Evolutionary conservation across 2,329 filamentous ascomycete species (phyloP), one percentile per base, ranked within the genome.

Genomic region (Geosmithia flava): DNA sequence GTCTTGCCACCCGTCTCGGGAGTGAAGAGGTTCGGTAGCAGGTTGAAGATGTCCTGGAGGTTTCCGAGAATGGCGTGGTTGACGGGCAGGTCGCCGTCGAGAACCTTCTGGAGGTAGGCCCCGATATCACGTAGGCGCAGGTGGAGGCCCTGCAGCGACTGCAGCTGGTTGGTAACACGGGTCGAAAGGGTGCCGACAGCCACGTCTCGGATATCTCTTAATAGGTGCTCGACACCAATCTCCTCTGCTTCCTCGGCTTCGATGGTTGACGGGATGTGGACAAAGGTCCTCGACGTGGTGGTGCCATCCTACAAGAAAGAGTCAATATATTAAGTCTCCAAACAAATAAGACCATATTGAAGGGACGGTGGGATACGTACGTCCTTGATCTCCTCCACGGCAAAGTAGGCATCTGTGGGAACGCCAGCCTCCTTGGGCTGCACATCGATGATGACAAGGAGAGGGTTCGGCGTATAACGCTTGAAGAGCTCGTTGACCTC

Each of bases 401-500:
- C 93, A 72, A 98, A 98, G 73, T 98, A 98, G 45, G 93, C 93
- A 70, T 98, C 93, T 46, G 93, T 98, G 19, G 93, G 93, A 48
- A 98, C 93, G 52, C 93, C 93, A 19, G 95, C 87, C 69, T 97
- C 91, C 71, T 96, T 96, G 20, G 93, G 91, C 68, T 97, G 91
- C 53, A 98, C 93, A 63, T 98, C 93, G 58, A 98, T 90, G 67
- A 98, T 98, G 63, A 97, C 91, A 47, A 98, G 78, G 56, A 98
- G 74, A 46, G 93, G 93, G 62, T 97, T 95, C 19, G 93, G 88
- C 47, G 90, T 96, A 73, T 98, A 98, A 73, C 90, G 81, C 76
- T 98, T 98, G 80, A 98, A 97, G 51, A 98, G 80, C 71, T 98
- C 93, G 70, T 98, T 98, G 83, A 98, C 95, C 72, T 97, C 87